phyloP scores from a whole-genome alignment of 2,329 filamentous ascomycete species.

The Pseudocercospora musae region DNA sequence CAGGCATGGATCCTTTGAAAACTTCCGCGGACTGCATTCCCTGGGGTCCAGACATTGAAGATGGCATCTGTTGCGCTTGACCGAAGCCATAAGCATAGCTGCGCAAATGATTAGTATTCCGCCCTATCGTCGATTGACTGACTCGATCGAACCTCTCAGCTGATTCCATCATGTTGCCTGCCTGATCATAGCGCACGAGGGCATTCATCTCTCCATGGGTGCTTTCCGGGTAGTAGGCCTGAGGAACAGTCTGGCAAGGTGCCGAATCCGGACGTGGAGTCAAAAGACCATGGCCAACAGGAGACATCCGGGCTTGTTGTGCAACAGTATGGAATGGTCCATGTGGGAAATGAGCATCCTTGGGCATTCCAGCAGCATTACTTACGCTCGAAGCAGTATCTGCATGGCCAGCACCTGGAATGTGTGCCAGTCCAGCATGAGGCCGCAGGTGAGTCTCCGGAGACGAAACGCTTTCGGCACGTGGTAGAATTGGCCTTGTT shows the following conservation, averaged over 20 bases:
- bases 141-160: constrained; percentile 27
- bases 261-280: constrained; percentile 19
- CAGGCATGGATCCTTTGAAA: constrained; percentile 5
- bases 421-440: constrained; percentile 11
- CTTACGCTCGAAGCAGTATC: constrained; percentile 19
- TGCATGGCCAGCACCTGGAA: constrained; percentile 4
- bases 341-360: constrained; percentile 2
- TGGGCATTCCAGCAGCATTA: constrained; percentile 8
- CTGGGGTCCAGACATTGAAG: not conserved
- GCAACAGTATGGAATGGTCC: not conserved
- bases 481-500: constrained; percentile 14
- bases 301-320: not conserved
- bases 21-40: constrained; percentile 7
- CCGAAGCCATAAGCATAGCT: constrained; percentile 18
- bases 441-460: not conserved
- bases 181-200: constrained; percentile 32
- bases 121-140: not conserved
- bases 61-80: not conserved
- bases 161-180: constrained; percentile 5
- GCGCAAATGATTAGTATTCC: constrained; percentile 19
- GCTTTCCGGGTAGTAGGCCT: constrained; percentile 7
- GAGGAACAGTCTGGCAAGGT: constrained; percentile 5
- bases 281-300: constrained; percentile 9
- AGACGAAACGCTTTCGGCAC: not conserved
- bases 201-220: constrained; percentile 26